Percentiles rank a stretch among this genome's conserved stretches.
Evolutionary conservation across 2,329 filamentous ascomycete genomes (phyloP).

Genomic region (Aspergillus quadrilineatus): DNA sequence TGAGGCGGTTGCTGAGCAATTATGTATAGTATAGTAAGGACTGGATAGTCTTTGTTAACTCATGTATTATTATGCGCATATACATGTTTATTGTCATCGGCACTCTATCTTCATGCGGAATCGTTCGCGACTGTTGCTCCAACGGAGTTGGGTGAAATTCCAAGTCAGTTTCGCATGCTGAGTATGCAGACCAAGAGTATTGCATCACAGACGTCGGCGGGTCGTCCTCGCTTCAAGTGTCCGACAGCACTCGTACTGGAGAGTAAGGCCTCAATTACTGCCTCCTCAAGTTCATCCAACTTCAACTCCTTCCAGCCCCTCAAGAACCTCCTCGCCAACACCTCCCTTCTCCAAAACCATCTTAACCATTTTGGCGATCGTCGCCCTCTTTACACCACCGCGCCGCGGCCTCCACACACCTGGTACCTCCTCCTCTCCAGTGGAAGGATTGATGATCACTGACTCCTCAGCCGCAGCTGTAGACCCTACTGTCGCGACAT

Average conservation of each 20-base stretch:
- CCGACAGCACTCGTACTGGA: background rate
- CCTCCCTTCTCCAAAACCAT: conserved; percentile 74
- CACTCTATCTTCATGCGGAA: background rate
- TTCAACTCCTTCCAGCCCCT: conserved; percentile 70
- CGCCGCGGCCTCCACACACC: conserved; percentile 84
- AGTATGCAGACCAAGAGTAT: background rate
- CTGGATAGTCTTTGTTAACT: conserved; percentile 19
- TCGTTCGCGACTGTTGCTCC: background rate
- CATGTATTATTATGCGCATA: conserved; percentile 23
- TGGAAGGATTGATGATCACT: conserved; percentile 44
- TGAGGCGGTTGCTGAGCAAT: background rate
- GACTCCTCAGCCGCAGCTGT: conserved; percentile 44
- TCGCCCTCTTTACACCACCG: conserved; percentile 74
- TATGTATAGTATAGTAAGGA: conserved; percentile 1
- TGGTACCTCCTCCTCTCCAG: conserved; percentile 58
- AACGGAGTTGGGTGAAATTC: background rate
- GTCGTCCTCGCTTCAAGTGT: background rate
- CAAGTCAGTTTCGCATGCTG: background rate
- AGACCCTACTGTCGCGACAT: conserved; percentile 52
- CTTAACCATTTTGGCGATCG: conserved; percentile 73
- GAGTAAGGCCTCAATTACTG: background rate
- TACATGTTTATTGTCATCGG: conserved; percentile 15
- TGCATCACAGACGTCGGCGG: background rate
- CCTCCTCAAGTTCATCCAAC: conserved; percentile 48
- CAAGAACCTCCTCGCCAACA: conserved; percentile 81